Conservation (phyloP, 352 stramenopile genomes). For the Phytophthora fragariae region DNA sequence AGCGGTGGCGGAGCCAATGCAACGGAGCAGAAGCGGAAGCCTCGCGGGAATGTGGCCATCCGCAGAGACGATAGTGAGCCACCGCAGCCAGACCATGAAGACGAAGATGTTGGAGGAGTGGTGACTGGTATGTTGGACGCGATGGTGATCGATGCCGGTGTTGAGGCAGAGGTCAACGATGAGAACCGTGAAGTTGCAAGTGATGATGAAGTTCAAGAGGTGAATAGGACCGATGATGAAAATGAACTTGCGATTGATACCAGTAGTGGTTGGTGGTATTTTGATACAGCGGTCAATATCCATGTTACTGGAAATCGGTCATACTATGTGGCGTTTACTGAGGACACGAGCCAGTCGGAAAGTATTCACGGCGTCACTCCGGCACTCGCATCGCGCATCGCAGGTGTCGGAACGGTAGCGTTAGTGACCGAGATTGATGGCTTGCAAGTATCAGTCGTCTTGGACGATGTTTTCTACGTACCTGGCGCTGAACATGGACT, state of each 20-base stretch:
- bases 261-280: slow-evolving; percentile 7
- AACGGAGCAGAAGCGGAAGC: too few relatives aligned
- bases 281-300: slow-evolving; percentile 7
- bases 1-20: too few relatives aligned
- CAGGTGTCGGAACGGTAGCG: slow-evolving; percentile 6
- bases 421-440: slow-evolving; percentile 2
- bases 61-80: too few relatives aligned
- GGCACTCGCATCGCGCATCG: slow-evolving; percentile 2
- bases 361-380: neutral
- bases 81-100: too few relatives aligned
- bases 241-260: neutral
- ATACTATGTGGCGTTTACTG: neutral
- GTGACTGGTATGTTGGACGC: neutral
- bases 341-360: neutral
- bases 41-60: too few relatives aligned
- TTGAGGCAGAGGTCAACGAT: neutral
- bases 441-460: neutral
- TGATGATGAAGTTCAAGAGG: too few relatives aligned
- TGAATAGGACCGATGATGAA: too few relatives aligned
- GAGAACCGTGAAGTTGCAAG: too few relatives aligned
- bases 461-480: slow-evolving; percentile 11
- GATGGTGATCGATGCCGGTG: neutral
- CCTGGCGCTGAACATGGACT: slow-evolving; percentile 4
- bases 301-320: slow-evolving; percentile 1
- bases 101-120: too few relatives aligned